These are phyloP conservation scores for Parasitella parasitica DNA, from an alignment of 371 early-diverging fungal species.

Conservation along the genomic window DNA sequence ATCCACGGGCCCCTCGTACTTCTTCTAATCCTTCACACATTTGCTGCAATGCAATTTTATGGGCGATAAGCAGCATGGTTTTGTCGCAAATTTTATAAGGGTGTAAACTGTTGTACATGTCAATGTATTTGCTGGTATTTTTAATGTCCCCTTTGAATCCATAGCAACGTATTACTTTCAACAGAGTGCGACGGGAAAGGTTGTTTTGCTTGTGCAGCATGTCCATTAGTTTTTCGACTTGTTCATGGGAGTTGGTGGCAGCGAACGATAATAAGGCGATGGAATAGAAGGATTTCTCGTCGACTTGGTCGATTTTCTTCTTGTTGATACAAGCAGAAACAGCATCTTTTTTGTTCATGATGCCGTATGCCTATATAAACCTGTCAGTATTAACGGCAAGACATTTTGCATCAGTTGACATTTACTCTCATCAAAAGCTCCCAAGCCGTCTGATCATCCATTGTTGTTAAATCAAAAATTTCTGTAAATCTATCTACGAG, in stretches of 20 bases:
- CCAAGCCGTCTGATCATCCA: conserved; percentile 28
- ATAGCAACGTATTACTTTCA: conserved; percentile 25
- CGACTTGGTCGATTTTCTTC: neutral
- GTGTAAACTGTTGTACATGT: conserved; percentile 12
- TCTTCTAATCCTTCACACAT: neutral
- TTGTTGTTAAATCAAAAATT: conserved; percentile 12
- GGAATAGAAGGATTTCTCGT: neutral
- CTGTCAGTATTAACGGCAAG: neutral
- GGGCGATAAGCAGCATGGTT: conserved; percentile 27
- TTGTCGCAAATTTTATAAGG: conserved; percentile 10
- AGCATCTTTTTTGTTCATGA: conserved; percentile 18
- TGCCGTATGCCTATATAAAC: conserved; percentile 10
- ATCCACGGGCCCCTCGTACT: conserved; percentile 11
- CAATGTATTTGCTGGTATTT: conserved; percentile 8
- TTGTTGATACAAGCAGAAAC: neutral
- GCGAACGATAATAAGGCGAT: conserved; percentile 26
- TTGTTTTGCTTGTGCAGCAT: conserved; percentile 7
- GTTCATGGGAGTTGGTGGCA: conserved; percentile 3
- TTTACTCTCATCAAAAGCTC: conserved; percentile 38
- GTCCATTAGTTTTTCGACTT: conserved; percentile 17
- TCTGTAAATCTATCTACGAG: conserved; percentile 24
- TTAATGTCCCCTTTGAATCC: conserved; percentile 28
- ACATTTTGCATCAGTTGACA: neutral
- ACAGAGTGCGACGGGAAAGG: neutral
- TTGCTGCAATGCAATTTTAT: conserved; percentile 18